phyloP scores from a whole-genome alignment of 306 rosid genomes.

The Cucurbita pepo region DNA sequence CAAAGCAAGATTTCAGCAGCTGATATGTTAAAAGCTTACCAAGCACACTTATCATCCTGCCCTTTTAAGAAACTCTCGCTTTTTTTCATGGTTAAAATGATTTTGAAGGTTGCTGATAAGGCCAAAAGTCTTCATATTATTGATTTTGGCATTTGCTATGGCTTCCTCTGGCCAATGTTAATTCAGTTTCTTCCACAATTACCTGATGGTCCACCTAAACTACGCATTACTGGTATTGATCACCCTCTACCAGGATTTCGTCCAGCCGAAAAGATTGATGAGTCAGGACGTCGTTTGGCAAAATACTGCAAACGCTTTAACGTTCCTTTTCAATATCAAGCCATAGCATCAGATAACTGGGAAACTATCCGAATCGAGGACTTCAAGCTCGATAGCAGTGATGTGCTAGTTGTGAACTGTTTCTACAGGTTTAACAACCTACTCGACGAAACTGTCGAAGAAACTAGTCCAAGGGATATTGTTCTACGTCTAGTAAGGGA shows the following conservation, averaged over 20 bases:
- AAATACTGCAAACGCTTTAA: constrained; percentile 1
- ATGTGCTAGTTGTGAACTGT: constrained; percentile 11
- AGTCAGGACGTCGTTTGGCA: constrained; percentile 8
- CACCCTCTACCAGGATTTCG: constrained; percentile 9
- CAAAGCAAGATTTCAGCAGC: background rate
- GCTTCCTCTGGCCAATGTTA: constrained; percentile 9
- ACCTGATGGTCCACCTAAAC: constrained; percentile 9
- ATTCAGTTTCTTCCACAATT: constrained; percentile 5
- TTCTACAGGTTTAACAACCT: background rate
- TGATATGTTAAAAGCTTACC: constrained; percentile 9
- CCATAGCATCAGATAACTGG: constrained; percentile 11
- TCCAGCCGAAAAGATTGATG: background rate
- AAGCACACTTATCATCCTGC: background rate
- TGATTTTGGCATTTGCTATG: constrained; percentile 11
- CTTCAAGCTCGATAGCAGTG: constrained; percentile 6
- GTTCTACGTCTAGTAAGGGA: constrained; percentile 8
- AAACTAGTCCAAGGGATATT: constrained; percentile 1
- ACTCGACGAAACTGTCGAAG: constrained; percentile 12
- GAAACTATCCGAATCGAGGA: constrained; percentile 11
- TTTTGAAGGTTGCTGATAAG: constrained; percentile 4
- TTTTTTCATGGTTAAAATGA: constrained; percentile 2
- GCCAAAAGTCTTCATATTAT: constrained; percentile 8
- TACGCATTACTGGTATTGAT: constrained; percentile 11
- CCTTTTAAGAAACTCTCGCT: constrained; percentile 8
- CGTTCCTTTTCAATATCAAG: constrained; percentile 14